phyloP scores from a whole-genome alignment of 2,329 filamentous ascomycete species.

The Sporothrix dimorphospora region DNA sequence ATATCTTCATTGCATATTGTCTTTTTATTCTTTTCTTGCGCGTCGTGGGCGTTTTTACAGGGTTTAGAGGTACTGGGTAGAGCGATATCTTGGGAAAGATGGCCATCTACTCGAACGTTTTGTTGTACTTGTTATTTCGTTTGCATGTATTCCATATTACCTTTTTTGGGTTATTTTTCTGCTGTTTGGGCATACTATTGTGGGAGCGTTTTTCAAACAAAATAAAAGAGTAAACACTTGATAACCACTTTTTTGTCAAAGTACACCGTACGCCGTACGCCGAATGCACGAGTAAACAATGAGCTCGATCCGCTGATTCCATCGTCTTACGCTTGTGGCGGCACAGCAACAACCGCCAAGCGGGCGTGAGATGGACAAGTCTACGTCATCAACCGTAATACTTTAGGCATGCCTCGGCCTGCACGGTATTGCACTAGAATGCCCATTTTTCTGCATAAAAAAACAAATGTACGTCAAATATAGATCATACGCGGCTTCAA shows the following conservation, averaged over 20 bases:
- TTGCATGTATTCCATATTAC: background rate
- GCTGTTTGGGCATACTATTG: constrained; percentile 9
- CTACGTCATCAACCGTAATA: background rate
- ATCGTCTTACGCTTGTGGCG: constrained; percentile 15
- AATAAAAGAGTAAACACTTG: background rate
- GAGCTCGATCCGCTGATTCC: background rate
- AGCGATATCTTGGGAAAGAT: constrained; percentile 6
- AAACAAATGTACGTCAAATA: background rate
- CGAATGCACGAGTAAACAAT: background rate
- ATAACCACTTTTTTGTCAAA: background rate
- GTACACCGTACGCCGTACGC: too few relatives aligned
- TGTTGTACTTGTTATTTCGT: background rate
- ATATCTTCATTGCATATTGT: background rate
- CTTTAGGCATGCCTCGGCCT: background rate
- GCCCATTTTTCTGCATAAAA: background rate
- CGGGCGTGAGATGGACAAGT: background rate
- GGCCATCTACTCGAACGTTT: constrained; percentile 15
- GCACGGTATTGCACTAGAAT: background rate
- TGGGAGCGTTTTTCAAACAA: background rate
- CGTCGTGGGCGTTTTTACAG: constrained; percentile 17
- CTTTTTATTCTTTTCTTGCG: background rate
- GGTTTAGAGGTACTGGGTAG: constrained; percentile 9
- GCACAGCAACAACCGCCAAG: constrained; percentile 15
- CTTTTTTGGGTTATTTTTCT: background rate
- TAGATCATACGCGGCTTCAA: background rate